phyloP scores from a whole-genome alignment of 345 rosid species.

The Psidium friedrichsthalianum region DNA sequence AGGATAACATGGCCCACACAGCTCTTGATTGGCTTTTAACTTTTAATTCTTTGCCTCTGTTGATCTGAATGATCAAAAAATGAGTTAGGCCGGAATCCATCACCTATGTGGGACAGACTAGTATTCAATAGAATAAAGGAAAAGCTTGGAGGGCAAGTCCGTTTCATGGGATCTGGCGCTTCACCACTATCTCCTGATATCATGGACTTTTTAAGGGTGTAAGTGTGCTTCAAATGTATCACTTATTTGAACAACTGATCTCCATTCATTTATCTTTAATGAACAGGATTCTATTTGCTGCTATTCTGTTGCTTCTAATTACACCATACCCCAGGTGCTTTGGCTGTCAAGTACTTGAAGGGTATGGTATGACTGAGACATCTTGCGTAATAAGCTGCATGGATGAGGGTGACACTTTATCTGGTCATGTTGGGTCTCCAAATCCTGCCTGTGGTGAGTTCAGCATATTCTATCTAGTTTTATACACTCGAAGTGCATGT shows the following conservation, averaged over 20 bases:
- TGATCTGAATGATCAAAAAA: background rate
- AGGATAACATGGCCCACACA: background rate
- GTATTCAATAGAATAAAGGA: conserved; percentile 75
- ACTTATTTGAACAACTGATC: background rate
- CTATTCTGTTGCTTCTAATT: background rate
- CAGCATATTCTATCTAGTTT: background rate
- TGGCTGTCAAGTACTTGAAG: conserved; percentile 75
- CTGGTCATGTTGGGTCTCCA: conserved; percentile 92
- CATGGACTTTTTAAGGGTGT: conserved; percentile 81
- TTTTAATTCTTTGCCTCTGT: background rate
- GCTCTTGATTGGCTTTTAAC: background rate
- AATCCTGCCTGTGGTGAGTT: conserved; percentile 69
- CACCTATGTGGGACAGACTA: conserved; percentile 75
- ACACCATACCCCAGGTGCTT: conserved; percentile 51
- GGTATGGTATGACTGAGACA: conserved; percentile 95
- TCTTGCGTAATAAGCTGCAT: conserved; percentile 52
- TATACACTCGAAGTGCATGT: background rate
- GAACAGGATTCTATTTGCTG: background rate
- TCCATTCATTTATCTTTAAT: background rate
- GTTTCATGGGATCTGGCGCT: conserved; percentile 73
- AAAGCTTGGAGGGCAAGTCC: conserved; percentile 81
- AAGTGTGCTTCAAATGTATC: conserved; percentile 16
- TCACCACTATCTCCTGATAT: conserved; percentile 87
- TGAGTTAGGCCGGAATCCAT: conserved; percentile 50
- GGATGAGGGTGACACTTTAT: conserved; percentile 54